A percentile compares a stretch with the other conserved stretches of the same genome.
phyloP scores from a whole-genome alignment of 768 basidiomycete species.

The Phlegmacium glaucopus region DNA sequence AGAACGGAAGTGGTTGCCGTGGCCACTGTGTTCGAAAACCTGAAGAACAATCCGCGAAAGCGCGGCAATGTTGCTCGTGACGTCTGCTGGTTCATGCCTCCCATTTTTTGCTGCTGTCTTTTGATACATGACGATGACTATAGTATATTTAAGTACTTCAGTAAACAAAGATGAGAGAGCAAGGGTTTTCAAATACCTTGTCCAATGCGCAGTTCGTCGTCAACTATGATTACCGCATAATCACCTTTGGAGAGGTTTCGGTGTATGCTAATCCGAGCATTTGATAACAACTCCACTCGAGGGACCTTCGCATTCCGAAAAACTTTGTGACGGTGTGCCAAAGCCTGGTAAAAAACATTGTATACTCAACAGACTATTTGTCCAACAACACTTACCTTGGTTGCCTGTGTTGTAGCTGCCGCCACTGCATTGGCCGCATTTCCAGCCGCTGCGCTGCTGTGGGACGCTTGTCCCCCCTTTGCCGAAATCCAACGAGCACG shows the following conservation, averaged over 20 bases:
- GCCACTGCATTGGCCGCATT: constrained; percentile 2
- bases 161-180: no score
- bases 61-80: constrained; percentile 2
- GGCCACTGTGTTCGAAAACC: not conserved
- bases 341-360: not conserved
- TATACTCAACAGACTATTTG: not conserved
- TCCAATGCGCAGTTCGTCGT: no score
- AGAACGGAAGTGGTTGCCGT: no score
- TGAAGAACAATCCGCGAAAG: no score
- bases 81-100: constrained; percentile 9
- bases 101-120: not conserved
- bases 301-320: not conserved
- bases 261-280: no score
- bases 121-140: no score
- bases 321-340: not conserved
- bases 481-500: not conserved
- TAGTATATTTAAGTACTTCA: no score
- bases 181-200: no score
- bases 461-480: not conserved
- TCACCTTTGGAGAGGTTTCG: no score
- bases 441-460: not conserved
- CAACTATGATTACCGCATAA: no score
- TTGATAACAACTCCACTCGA: not conserved
- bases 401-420: not conserved
- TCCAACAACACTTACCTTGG: not conserved